phyloP scores from a whole-genome alignment of 371 early-diverging fungal species.

The Batkoa obscura region DNA sequence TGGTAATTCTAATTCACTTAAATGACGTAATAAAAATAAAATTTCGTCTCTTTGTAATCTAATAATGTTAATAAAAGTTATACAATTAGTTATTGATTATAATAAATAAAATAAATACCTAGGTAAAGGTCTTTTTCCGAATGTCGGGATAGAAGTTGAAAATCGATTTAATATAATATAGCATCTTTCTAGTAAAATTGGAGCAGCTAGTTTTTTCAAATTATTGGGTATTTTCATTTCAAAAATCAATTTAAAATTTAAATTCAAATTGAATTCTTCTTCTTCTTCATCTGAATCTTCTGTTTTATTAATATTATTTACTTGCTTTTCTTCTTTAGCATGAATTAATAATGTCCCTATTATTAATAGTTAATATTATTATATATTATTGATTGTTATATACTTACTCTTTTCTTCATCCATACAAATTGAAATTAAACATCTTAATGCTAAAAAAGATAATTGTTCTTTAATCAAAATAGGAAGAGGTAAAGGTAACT shows the following conservation, averaged over 20 bases:
- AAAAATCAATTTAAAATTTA: background rate
- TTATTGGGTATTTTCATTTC: constrained; percentile 19
- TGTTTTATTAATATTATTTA: background rate
- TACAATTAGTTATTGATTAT: constrained; percentile 7
- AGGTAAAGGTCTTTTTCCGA: constrained; percentile 64
- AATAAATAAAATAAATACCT: constrained; percentile 37
- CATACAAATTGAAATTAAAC: constrained; percentile 1
- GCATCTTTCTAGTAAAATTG: constrained; percentile 49
- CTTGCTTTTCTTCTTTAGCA: background rate
- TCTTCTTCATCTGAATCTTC: background rate
- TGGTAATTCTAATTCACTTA: constrained; percentile 36
- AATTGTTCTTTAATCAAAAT: background rate
- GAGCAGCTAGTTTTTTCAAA: constrained; percentile 43
- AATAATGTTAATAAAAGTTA: constrained; percentile 5
- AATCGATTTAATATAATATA: constrained; percentile 42
- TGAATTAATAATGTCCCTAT: too few relatives aligned
- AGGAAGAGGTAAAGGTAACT: background rate
- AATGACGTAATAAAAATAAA: constrained; percentile 34
- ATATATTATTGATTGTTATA: too few relatives aligned
- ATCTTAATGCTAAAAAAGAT: background rate
- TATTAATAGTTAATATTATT: too few relatives aligned
- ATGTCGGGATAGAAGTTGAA: constrained; percentile 44
- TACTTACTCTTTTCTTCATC: background rate
- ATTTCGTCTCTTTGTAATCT: constrained; percentile 60
- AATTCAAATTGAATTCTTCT: constrained; percentile 1